Conservation (phyloP, 2,329 filamentous ascomycete species). For the Ceratocystis huliohia region DNA sequence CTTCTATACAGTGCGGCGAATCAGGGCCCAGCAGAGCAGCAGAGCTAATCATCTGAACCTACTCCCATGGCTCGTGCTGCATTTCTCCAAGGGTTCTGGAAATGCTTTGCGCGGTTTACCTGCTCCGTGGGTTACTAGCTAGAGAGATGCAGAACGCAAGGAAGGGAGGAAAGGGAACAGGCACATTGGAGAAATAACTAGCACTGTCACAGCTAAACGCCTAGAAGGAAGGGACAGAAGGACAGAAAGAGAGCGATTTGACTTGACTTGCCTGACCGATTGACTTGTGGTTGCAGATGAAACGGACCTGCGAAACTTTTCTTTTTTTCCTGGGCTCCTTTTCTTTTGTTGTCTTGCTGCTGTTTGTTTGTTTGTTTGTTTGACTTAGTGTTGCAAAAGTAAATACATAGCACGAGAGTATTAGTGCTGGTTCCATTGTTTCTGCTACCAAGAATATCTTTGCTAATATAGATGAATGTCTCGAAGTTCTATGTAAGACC, state of each 20-base stretch:
- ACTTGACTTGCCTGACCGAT: background rate
- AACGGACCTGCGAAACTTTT: background rate
- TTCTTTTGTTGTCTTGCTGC: background rate
- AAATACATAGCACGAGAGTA: background rate
- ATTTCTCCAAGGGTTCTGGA: slow-evolving; percentile 1
- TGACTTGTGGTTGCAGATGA: background rate
- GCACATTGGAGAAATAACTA: too few species aligned
- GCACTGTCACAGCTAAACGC: too few species aligned
- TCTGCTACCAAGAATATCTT: background rate
- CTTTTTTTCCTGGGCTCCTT: background rate
- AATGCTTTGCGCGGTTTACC: background rate
- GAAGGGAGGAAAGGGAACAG: background rate
- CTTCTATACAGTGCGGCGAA: background rate
- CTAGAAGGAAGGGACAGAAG: background rate
- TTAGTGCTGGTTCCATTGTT: background rate
- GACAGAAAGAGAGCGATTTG: background rate
- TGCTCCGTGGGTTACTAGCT: background rate
- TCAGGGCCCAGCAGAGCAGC: background rate
- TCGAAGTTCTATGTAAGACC: too few species aligned
- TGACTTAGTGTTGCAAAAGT: background rate
- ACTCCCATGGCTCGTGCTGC: background rate
- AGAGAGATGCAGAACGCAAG: background rate
- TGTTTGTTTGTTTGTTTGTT: slow-evolving; percentile 5
- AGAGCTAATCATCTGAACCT: slow-evolving; percentile 1
- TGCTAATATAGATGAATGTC: too few species aligned